These are phyloP conservation scores for Pinus tabuliformis DNA, from an alignment of 75 land plant species.

Conservation along the genomic window DNA sequence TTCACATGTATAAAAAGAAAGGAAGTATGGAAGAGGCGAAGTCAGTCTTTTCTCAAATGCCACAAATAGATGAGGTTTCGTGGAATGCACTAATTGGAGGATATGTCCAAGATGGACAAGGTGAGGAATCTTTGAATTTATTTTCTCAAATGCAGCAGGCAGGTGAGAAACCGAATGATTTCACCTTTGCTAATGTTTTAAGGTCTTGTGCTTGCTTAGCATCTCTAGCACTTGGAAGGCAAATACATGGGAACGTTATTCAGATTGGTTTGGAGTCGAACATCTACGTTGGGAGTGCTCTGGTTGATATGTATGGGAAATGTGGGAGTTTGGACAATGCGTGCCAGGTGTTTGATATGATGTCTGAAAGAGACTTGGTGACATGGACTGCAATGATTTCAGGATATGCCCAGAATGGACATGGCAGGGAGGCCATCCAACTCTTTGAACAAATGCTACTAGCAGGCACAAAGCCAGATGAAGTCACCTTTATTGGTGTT, in stretches of 20 bases:
- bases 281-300: constrained; percentile 20
- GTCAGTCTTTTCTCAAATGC: constrained; percentile 3
- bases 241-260: constrained; percentile 24
- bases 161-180: constrained; percentile 30
- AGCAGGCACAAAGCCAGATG: constrained; percentile 32
- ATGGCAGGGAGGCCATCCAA: constrained; percentile 23
- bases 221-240: constrained; percentile 24
- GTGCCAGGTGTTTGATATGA: constrained; percentile 19
- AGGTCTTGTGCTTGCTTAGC: constrained; percentile 37
- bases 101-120: constrained; percentile 29
- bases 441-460: constrained; percentile 30
- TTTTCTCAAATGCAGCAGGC: constrained; percentile 19
- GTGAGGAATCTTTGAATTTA: constrained; percentile 34
- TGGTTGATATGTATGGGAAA: constrained; percentile 37
- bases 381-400: constrained; percentile 42
- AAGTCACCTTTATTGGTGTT: constrained; percentile 42
- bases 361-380: constrained; percentile 17
- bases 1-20: constrained; percentile 43
- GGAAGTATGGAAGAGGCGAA: constrained; percentile 16
- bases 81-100: constrained; percentile 12
- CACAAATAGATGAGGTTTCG: neutral
- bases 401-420: constrained; percentile 43
- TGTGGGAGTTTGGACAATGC: constrained; percentile 39
- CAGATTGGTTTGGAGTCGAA: constrained; percentile 19
- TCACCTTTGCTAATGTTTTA: constrained; percentile 29